Percentiles rank a stretch among this genome's conserved stretches.
Conservation (phyloP, 2,329 filamentous ascomycete genomes). For the Trichoderma lentiforme region DNA sequence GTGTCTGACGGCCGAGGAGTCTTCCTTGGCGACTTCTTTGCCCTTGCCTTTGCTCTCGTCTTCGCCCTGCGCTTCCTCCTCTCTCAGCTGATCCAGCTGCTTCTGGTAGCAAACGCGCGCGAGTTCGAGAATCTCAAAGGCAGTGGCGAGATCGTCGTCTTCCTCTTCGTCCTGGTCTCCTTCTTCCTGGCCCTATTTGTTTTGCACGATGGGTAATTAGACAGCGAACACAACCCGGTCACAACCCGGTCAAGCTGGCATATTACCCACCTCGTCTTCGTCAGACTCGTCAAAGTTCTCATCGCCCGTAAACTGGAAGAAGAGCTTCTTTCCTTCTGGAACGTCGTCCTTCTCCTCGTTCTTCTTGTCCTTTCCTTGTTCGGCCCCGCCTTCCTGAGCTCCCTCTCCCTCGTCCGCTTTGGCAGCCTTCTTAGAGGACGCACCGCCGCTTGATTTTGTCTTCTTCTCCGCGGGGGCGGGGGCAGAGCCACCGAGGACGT, state of each 20-base stretch:
- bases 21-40: slow-evolving; percentile 41
- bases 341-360: slow-evolving; percentile 37
- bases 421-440: slow-evolving; percentile 34
- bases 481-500: slow-evolving; percentile 84
- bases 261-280: slow-evolving; percentile 58
- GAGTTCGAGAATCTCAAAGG: slow-evolving; percentile 82
- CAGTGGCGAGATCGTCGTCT: slow-evolving; percentile 71
- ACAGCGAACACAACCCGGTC: slow-evolving; percentile 22
- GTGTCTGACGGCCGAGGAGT: slow-evolving; percentile 48
- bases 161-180: slow-evolving; percentile 57
- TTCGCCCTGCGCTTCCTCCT: slow-evolving; percentile 30
- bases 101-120: slow-evolving; percentile 64
- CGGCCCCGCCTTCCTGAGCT: slow-evolving; percentile 46
- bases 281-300: slow-evolving; percentile 88
- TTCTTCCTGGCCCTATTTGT: slow-evolving; percentile 37
- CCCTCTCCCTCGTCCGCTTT: slow-evolving; percentile 41
- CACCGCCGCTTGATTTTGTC: slow-evolving; percentile 39
- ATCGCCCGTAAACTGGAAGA: slow-evolving; percentile 91
- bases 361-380: slow-evolving; percentile 33
- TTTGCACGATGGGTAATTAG: slow-evolving; percentile 13
- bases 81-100: slow-evolving; percentile 43
- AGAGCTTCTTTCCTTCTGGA: slow-evolving; percentile 59
- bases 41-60: slow-evolving; percentile 39
- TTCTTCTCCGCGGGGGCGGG: slow-evolving; percentile 58
- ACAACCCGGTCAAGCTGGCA: neutral